These are phyloP conservation scores for Canavalia ensiformis DNA, from an alignment of 306 rosid genomes.

Conservation along the genomic window DNA sequence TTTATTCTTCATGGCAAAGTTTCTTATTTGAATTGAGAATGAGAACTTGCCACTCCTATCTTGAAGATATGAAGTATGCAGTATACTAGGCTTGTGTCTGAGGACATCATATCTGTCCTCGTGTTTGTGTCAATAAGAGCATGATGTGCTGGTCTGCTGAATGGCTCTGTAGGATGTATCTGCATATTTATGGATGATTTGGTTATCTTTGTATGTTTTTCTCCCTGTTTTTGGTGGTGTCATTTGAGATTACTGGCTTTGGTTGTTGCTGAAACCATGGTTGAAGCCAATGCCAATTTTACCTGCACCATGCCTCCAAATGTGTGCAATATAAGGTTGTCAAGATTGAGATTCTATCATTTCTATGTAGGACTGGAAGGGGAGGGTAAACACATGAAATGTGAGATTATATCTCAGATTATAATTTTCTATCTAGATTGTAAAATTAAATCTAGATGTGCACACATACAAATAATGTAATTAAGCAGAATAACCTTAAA, in stretches of 20 bases:
- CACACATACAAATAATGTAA: not conserved
- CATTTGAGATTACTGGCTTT: not conserved
- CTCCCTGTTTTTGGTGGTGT: conserved; percentile 26
- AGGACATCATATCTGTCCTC: not conserved
- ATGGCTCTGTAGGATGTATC: not conserved
- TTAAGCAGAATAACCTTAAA: not conserved
- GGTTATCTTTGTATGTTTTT: not conserved
- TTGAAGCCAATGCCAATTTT: not conserved
- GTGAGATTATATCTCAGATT: not conserved
- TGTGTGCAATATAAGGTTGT: not conserved
- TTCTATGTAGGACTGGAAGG: not conserved
- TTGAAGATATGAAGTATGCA: too few relatives aligned
- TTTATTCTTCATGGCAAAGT: not conserved
- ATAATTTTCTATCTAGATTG: not conserved
- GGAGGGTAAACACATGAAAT: conserved; percentile 3
- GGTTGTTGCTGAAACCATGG: conserved; percentile 22
- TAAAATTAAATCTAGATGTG: not conserved
- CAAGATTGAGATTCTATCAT: not conserved
- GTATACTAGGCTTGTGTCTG: not conserved
- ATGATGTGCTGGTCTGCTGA: not conserved
- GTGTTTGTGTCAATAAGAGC: conserved; percentile 8
- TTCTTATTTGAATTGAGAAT: not conserved
- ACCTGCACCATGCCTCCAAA: not conserved
- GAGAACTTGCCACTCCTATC: too few relatives aligned
- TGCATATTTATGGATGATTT: not conserved